A percentile compares a stretch with the other conserved stretches of the same genome.
Evolutionary conservation across 2,329 filamentous ascomycete genomes (phyloP).

Genomic region (Arthrinium puccinioides): DNA sequence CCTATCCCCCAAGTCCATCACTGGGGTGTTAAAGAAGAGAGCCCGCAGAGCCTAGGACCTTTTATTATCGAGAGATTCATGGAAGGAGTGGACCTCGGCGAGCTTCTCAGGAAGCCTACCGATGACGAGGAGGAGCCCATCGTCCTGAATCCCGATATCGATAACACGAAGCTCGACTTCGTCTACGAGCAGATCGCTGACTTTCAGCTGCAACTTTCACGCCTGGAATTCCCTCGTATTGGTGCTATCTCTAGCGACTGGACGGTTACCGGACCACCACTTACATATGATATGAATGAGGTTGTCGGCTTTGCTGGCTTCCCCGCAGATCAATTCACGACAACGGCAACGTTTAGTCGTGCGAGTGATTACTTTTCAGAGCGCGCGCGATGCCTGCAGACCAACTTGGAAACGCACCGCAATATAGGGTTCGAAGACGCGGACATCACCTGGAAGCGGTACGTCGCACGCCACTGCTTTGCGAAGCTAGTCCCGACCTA

Average conservation of each 20-base stretch:
- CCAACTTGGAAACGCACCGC: slow-evolving; percentile 20
- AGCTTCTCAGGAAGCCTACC: not conserved
- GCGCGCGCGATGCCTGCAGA: slow-evolving; percentile 17
- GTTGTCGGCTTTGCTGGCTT: slow-evolving; percentile 23
- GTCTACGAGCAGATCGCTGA: slow-evolving; percentile 1
- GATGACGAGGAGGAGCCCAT: not conserved
- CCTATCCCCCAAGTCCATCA: not conserved
- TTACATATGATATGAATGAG: slow-evolving; percentile 35
- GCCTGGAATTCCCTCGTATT: not conserved
- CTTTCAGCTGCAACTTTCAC: not conserved
- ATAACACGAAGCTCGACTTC: slow-evolving; percentile 1
- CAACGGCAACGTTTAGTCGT: not conserved
- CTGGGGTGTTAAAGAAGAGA: not conserved
- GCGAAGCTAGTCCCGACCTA: slow-evolving; percentile 22
- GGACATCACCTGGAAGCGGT: slow-evolving; percentile 19
- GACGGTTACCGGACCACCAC: slow-evolving; percentile 22
- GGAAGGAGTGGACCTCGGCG: not conserved
- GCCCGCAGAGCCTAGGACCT: not conserved
- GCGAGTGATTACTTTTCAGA: slow-evolving; percentile 21
- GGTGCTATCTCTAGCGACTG: slow-evolving; percentile 12
- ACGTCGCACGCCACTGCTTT: slow-evolving; percentile 25
- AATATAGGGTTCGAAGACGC: slow-evolving; percentile 21
- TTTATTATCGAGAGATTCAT: slow-evolving; percentile 1
- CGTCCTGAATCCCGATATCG: not conserved
- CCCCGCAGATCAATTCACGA: slow-evolving; percentile 19